phyloP scores from a whole-genome alignment of 495 filamentous ascomycete genomes.

The Penicillium canescens region DNA sequence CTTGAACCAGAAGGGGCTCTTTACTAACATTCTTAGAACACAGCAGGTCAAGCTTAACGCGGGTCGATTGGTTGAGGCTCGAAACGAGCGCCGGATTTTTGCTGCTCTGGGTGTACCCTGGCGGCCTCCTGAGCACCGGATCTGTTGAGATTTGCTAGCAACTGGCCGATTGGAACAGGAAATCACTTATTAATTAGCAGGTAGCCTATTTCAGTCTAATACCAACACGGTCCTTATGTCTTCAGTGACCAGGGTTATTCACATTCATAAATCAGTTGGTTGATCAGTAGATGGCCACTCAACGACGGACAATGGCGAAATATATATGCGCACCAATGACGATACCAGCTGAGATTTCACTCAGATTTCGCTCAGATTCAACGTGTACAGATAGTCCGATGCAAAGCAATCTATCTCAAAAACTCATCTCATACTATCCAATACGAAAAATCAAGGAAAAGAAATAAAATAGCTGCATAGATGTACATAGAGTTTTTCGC shows the following conservation, averaged over 20 bases:
- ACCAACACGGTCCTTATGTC: no score
- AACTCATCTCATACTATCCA: neutral
- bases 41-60: slow-evolving; percentile 64
- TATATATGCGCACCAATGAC: no score
- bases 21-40: slow-evolving; percentile 68
- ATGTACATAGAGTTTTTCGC: slow-evolving; percentile 2
- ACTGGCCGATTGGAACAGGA: no score
- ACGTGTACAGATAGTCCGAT: no score
- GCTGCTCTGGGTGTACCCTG: slow-evolving; percentile 84
- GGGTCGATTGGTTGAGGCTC: slow-evolving; percentile 72
- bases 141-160: slow-evolving; percentile 53
- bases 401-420: neutral
- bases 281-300: no score
- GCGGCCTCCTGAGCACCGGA: slow-evolving; percentile 77
- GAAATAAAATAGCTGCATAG: neutral
- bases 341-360: no score
- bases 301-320: no score
- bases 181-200: no score
- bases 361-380: no score
- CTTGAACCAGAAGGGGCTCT: slow-evolving; percentile 84
- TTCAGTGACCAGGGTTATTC: no score
- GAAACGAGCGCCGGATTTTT: slow-evolving; percentile 83
- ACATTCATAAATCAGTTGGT: no score
- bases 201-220: no score
- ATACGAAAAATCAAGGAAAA: neutral